Base-by-base conservation (phyloP, 148 eudicot species). In the Gaultheria prostrata region DNA sequence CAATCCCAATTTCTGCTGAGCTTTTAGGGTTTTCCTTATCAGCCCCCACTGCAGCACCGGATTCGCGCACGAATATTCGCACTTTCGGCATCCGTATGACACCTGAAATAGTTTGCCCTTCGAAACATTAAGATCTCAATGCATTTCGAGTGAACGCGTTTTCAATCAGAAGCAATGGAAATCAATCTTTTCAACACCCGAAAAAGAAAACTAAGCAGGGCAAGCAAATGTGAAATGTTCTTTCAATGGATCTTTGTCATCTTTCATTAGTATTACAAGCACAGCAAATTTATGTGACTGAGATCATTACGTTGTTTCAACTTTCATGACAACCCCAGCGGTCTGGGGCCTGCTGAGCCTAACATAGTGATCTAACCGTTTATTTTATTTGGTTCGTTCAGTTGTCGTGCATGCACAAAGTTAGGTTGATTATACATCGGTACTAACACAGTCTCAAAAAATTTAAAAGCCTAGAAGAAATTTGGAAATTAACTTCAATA, bases 81-180 rank as follows among this genome's bases (percentile, higher is more conserved):
- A 82, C 87, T 89, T 86, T 93, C 35, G 90, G 87, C 80, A 86
- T 90, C 49, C 86, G 87, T 61, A 91, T 21, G 48, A 87, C 91
- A 76, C 94, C 94, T 93, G 86, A 57, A 63, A 63, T n/a, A 63
- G 30, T 63, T 57, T 24, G 65, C 26, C 70, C 30, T 8, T 63
- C 26, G 4, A 24, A 63, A 63, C 70, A 63, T 63, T 63, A 26
- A 9, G 70, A 63, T n/a, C 13, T 24, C 13, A 1, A 63, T 63
- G 24, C 14, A 63, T 63, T 63, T 50, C 53, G 15, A 13, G 2
- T 63, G 70, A 24, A 24, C 70, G 24, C 11, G 30, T 63, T 59
- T 63, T 24, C 70, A 63, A 2, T 63, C 30, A 63, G 70, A 24
- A 2, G 69, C 14, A 61, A 61, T 9, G 4, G 69, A 3, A 61